Base-by-base conservation (phyloP, 2,329 filamentous ascomycete genomes). In the Monosporascus cannonballus region DNA sequence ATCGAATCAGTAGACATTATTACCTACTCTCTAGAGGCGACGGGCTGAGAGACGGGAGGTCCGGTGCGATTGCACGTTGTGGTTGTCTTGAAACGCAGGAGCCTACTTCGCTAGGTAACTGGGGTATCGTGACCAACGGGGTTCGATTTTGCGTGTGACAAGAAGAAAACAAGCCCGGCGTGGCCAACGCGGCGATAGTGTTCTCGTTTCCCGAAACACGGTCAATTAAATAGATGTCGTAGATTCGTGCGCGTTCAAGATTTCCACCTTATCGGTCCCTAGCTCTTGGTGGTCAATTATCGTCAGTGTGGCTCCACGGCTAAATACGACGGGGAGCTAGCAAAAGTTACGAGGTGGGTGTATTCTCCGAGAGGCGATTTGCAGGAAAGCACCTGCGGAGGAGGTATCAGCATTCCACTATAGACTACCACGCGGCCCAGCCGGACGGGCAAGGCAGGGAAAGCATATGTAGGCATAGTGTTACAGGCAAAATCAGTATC, bases 191-290 rank as follows among this genome's bases (percentile, higher is more conserved):
- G 17, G 45, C 44, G 38, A 58, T 51, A 52, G 49, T 42, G 7
- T 46, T 48, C 51, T 60, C 55, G 59, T 56, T 46, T 61, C 51
- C 59, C 59, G 56, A 61, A 60, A 61, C 59, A 60, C 46, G 46
- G 48, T 50, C 55, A 52, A 59, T 56, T 55, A 54, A 56, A 49
- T 52, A 25, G 50, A 51, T 56, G 59, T 56, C 55, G 55, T 59
- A 55, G 53, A 37, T 51, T 44, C 47, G 51, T 46, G 56, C 54
- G 58, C 55, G 52, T 51, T 51, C 47, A 41, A n/a, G 17, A n/a
- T 41, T 17, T 17, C 42, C 30, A 34, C 30, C 11, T 5, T 4
- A 1, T 14, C 11, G 11, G 30, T 25, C 37, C 15, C 37, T 22
- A 47, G n/a, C n/a, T 18, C 37, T 24, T 25, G 20, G 14, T 11